These are phyloP conservation scores for Phytophthora pluvialis DNA, from an alignment of 352 stramenopile species.

Conservation along the genomic window DNA sequence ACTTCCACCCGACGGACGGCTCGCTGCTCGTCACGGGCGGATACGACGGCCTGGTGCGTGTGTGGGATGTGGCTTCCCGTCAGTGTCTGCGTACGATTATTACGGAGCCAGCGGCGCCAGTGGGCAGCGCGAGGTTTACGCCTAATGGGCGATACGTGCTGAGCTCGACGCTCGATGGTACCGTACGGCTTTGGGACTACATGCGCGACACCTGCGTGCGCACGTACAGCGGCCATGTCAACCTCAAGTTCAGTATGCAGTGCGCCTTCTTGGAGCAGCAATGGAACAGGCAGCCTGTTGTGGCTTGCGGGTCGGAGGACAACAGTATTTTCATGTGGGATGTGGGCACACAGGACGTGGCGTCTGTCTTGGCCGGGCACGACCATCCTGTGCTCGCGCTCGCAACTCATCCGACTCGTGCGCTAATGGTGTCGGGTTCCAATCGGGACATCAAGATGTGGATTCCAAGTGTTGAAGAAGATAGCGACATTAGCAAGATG, in stretches of 20 bases:
- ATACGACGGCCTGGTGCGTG: slow-evolving; percentile 84
- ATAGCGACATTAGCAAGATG: slow-evolving; percentile 4
- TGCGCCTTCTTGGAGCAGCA: slow-evolving; percentile 79
- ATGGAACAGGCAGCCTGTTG: slow-evolving; percentile 41
- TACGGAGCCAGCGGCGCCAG: slow-evolving; percentile 53
- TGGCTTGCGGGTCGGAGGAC: slow-evolving; percentile 94
- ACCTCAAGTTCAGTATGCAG: slow-evolving; percentile 89
- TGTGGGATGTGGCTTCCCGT: slow-evolving; percentile 97
- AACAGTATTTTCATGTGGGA: slow-evolving; percentile 93
- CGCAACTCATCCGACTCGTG: slow-evolving; percentile 63
- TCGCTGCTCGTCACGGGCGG: slow-evolving; percentile 90
- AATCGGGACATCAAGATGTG: slow-evolving; percentile 74
- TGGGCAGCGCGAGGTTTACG: slow-evolving; percentile 90
- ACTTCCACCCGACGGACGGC: slow-evolving; percentile 94
- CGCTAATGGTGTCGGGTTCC: slow-evolving; percentile 78
- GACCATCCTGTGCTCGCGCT: slow-evolving; percentile 90
- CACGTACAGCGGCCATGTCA: slow-evolving; percentile 77
- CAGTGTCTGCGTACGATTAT: slow-evolving; percentile 96
- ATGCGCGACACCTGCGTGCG: slow-evolving; percentile 64
- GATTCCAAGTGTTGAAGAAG: slow-evolving; percentile 27
- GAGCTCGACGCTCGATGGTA: slow-evolving; percentile 91
- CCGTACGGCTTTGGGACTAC: slow-evolving; percentile 93
- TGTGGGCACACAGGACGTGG: slow-evolving; percentile 78
- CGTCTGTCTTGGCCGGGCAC: slow-evolving; percentile 68
- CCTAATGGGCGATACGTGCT: slow-evolving; percentile 96